phyloP scores from a whole-genome alignment of 306 rosid species.

The Prunus armeniaca region DNA sequence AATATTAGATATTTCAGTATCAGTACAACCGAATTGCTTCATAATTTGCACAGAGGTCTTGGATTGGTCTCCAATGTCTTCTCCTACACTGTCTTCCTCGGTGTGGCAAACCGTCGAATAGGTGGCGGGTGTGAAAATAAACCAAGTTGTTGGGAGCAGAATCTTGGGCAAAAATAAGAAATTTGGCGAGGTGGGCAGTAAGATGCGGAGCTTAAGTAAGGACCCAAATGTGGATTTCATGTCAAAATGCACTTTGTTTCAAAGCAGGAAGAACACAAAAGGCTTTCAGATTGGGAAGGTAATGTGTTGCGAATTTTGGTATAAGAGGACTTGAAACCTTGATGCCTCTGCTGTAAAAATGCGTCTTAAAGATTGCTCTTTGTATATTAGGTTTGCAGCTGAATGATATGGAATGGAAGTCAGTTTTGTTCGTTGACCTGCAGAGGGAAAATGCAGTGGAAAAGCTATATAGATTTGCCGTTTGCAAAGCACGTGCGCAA shows the following conservation, averaged over 20 bases:
- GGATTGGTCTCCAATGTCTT: conserved; percentile 15
- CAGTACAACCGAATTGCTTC: conserved; percentile 64
- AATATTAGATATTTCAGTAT: conserved; percentile 41
- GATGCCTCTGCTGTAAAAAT: neutral
- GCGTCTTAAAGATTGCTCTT: neutral
- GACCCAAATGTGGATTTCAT: conserved; percentile 23
- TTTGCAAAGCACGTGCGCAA: neutral
- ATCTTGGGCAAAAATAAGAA: neutral
- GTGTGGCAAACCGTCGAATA: conserved; percentile 52
- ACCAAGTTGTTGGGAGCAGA: neutral
- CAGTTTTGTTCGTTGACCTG: neutral
- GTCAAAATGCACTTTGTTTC: neutral
- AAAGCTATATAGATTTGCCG: neutral
- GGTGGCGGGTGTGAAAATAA: conserved; percentile 35
- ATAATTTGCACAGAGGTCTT: conserved; percentile 40
- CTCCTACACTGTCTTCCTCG: conserved; percentile 16
- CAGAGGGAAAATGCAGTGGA: neutral
- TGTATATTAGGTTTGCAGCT: neutral
- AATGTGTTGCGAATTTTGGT: neutral
- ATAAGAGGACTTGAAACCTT: neutral
- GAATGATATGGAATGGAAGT: neutral
- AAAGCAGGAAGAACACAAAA: neutral
- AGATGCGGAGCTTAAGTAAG: conserved; percentile 37
- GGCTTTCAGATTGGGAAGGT: neutral
- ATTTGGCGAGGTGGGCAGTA: conserved; percentile 18